These are phyloP conservation scores for Macadamia tetraphylla DNA, from an alignment of 164 flowering plant species.

Conservation along the genomic window DNA sequence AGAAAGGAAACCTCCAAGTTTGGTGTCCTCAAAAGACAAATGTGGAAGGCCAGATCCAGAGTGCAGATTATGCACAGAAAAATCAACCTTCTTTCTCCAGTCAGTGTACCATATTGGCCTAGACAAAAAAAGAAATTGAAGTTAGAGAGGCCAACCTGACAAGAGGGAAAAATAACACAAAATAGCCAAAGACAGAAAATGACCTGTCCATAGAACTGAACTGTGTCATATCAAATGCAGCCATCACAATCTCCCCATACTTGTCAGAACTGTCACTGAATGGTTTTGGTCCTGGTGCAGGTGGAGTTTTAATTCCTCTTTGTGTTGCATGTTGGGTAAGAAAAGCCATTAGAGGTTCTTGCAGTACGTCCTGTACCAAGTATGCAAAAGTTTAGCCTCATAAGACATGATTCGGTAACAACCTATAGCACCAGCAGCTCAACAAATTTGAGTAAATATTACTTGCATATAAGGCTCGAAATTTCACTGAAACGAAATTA, in stretches of 20 bases:
- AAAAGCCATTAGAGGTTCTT: constrained; percentile 57
- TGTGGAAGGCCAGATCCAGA: constrained; percentile 3
- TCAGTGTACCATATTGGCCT: constrained; percentile 43
- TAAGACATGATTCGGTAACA: not conserved
- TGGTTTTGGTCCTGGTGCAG: constrained; percentile 17
- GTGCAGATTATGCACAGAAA: constrained; percentile 18
- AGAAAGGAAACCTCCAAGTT: constrained; percentile 24
- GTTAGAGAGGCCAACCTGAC: not conserved
- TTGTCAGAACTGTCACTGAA: constrained; percentile 18
- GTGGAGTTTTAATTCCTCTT: constrained; percentile 22
- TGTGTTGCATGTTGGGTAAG: constrained; percentile 38
- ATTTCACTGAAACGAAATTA: too few relatives aligned
- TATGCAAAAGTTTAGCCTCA: not conserved
- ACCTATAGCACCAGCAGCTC: too few relatives aligned
- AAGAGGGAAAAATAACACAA: not conserved
- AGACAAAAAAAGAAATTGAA: constrained; percentile 2
- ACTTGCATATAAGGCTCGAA: too few relatives aligned
- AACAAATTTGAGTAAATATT: not conserved
- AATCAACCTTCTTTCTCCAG: constrained; percentile 38
- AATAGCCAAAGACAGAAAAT: not conserved
- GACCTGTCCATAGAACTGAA: constrained; percentile 43
- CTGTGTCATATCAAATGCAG: constrained; percentile 22
- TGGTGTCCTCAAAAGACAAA: constrained; percentile 7
- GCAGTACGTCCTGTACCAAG: constrained; percentile 51
- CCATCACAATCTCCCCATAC: constrained; percentile 14